Evolutionary conservation across 1,139 yeast genomes (phyloP).

Genomic region (Entelexis sorbosivorans): DNA sequence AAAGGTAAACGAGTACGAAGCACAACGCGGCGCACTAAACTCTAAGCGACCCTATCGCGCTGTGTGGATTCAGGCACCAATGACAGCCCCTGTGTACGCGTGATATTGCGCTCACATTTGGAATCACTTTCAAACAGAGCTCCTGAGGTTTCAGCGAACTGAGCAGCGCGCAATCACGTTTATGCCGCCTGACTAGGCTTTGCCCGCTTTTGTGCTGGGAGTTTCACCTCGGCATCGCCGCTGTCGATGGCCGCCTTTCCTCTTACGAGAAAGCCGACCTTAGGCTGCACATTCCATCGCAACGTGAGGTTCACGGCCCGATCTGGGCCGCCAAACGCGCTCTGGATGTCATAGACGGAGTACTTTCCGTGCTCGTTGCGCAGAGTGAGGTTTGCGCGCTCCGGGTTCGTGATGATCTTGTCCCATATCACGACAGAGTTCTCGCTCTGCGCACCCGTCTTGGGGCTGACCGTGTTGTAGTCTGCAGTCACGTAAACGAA

Average conservation of each 20-base stretch:
- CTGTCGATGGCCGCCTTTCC: conserved; percentile 34
- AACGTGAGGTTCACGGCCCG: conserved; percentile 60
- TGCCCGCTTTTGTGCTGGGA: conserved; percentile 7
- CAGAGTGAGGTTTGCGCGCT: conserved; percentile 48
- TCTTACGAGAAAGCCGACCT: conserved; percentile 65
- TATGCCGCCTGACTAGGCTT: not conserved
- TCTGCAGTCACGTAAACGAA: conserved; percentile 85
- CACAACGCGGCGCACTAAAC: too few relatives aligned
- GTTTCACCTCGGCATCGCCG: conserved; percentile 2
- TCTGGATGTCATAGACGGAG: conserved; percentile 78
- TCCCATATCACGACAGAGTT: conserved; percentile 89
- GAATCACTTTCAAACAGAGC: too few relatives aligned
- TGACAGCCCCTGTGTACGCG: too few relatives aligned
- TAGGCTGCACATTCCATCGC: conserved; percentile 91
- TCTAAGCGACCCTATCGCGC: too few relatives aligned
- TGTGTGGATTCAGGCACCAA: too few relatives aligned
- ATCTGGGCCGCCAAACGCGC: conserved; percentile 41
- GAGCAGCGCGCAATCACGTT: too few relatives aligned
- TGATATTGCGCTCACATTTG: too few relatives aligned
- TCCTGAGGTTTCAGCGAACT: too few relatives aligned
- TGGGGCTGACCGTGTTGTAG: conserved; percentile 49
- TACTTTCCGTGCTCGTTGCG: conserved; percentile 56
- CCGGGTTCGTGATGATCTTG: conserved; percentile 50
- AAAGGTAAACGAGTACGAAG: too few relatives aligned
- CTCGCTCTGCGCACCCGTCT: conserved; percentile 26